Percentiles rank a stretch among this genome's conserved stretches.
These are phyloP conservation scores for Globisporangium barbulae DNA, from an alignment of 352 stramenopile genomes.

Conservation along the genomic window DNA sequence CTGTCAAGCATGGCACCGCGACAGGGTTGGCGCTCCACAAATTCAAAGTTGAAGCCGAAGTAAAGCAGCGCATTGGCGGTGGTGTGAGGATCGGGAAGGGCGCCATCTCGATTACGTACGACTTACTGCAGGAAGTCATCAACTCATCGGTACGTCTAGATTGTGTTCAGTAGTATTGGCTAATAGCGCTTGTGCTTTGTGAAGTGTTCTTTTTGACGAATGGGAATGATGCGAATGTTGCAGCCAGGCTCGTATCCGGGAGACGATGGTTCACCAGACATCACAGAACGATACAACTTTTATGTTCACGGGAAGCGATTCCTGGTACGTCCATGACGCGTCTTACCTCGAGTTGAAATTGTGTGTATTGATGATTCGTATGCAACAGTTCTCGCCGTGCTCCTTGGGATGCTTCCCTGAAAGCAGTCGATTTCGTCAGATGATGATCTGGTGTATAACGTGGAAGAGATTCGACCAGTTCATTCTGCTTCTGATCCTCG, in stretches of 20 bases:
- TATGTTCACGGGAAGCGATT: conserved; percentile 58
- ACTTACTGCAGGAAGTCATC: conserved; percentile 31
- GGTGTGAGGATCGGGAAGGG: too few relatives aligned
- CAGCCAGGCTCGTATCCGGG: conserved; percentile 18
- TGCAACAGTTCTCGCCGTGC: conserved; percentile 48
- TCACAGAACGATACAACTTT: conserved; percentile 46
- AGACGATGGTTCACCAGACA: conserved; percentile 20
- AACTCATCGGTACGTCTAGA: conserved; percentile 23
- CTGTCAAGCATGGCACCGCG: conserved; percentile 7
- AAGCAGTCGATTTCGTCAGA: conserved; percentile 46
- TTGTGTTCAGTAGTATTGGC: not conserved
- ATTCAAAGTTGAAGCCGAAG: conserved; percentile 15
- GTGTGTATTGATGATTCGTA: not conserved
- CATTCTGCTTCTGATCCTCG: conserved; percentile 80
- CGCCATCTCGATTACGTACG: conserved; percentile 6
- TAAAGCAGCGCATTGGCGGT: not conserved
- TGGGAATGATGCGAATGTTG: not conserved
- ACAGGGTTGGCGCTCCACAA: conserved; percentile 20
- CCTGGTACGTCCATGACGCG: conserved; percentile 22
- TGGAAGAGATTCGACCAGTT: conserved; percentile 80
- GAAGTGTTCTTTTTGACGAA: not conserved
- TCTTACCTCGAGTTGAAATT: not conserved
- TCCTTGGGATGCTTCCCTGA: conserved; percentile 52
- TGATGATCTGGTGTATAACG: conserved; percentile 63
- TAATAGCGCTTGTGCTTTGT: not conserved